Base-by-base conservation (phyloP, 2,329 filamentous ascomycete genomes). In the Tolypocladium ovalisporum region DNA sequence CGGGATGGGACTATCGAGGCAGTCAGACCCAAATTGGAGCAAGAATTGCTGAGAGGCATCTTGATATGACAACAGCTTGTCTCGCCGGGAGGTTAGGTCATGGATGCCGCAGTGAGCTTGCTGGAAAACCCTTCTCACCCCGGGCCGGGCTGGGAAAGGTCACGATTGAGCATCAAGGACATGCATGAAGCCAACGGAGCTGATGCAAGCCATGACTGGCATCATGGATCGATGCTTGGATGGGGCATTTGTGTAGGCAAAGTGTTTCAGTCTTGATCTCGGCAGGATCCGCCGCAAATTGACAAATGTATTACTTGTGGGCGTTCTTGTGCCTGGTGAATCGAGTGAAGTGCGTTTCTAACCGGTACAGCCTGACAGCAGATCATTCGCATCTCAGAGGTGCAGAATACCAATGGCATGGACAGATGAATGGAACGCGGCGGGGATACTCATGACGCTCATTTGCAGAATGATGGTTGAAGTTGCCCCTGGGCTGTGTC, bases 1-100 rank as follows among this genome's bases (percentile, higher is more conserved):
- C 58, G 59, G 58, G 57, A 56, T 66, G 64, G 65, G 61, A 66
- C 62, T 56, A 56, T 29, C 44, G 59, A 58, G 56, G 59, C 59
- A 59, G 10, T 57, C 59, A 54, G 59, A 62, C 57, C 57, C 63
- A 40, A 60, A 40, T 52, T 7, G 52, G 24, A 40, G 34, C 39
- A 54, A 34, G 22, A 4, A 29, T 29, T 10, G 34, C 19, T 6
- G 47, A n/a, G 47, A 13, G 13, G 29, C 47, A n/a, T 9, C 34
- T 40, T n/a, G 36, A 40, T 24, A 40, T 40, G 24, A 32, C 35
- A 13, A 29, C 5, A 24, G 22, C 4, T 15, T 22, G 36, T 54
- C 35, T 54, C 7, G 52, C 36, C 32, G 35, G 36, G 36, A 32
- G 24, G n/a, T 22, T 5, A n/a, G 34, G 36, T 34, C 24, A 39